Evolutionary conservation across 768 basidiomycete species (phyloP), one percentile per base, ranked within the genome.

Genomic region (Mrakia frigida): DNA sequence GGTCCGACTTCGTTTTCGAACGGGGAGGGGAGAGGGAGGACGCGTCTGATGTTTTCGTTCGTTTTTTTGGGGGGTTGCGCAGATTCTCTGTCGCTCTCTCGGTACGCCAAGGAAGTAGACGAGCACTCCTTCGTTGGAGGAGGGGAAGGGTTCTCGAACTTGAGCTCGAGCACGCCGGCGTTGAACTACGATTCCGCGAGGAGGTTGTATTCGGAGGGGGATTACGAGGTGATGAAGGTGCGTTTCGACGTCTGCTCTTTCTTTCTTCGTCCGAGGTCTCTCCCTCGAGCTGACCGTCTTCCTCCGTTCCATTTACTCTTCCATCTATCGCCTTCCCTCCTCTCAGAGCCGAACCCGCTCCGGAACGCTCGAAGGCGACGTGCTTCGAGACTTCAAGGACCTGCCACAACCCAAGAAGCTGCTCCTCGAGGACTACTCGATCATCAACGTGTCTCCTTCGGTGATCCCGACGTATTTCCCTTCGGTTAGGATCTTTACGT

Each of bases 391-490:
- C 78, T 93, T 91, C 82, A 82, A 84, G 14, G 86, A 86, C 41
- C 86, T 94, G 73, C 80, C 81, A 25, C 74, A 73, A 21, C 50
- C 52, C 16, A 86, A 86, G 76, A 82, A 81, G 75, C 80, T 87
- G 59, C 87, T 90, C 81, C 81, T 88, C 79, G 89, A 88, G 79
- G 86, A 90, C 78, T 92, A 90, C 80, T 88, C 88, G 5, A 89
- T 92, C 50, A 87, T 93, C 78, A 93, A 92, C 81, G 90, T 93
- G 37, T 87, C 88, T 50, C 91, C 94, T 6, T 88, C 91, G 46
- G 88, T 94, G 31, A 90, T 94, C 74, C 93, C 93, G n/a, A 92
- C 92, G 76, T 97, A 91, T 84, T 83, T 91, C 68, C 92, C 94
- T 4, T 87, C 89, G 23, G 89, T 94, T 80, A 85, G 93, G 79